A percentile compares a stretch with the other conserved stretches of the same genome.
phyloP scores from a whole-genome alignment of 495 filamentous ascomycete genomes.

The Penicillium angulare region DNA sequence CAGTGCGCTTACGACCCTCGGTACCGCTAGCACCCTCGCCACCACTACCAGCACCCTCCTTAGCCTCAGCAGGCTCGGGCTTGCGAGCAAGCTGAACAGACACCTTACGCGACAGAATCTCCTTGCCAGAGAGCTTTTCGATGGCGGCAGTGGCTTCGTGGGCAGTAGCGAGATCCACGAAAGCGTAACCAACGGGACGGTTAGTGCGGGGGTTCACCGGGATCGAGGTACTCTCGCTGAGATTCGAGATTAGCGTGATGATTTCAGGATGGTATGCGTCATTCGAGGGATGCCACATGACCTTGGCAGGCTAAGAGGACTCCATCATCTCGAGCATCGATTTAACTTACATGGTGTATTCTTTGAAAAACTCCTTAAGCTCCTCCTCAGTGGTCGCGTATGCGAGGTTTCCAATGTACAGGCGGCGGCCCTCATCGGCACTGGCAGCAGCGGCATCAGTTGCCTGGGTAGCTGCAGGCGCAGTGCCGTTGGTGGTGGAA shows the following conservation, averaged over 20 bases:
- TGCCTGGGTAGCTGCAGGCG: slow-evolving; percentile 64
- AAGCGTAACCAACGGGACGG: slow-evolving; percentile 97
- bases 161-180: slow-evolving; percentile 94
- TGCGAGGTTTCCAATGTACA: slow-evolving; percentile 99
- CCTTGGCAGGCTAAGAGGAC: not conserved
- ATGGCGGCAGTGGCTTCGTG: slow-evolving; percentile 94
- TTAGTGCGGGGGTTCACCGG: slow-evolving; percentile 98
- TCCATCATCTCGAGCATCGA: not conserved
- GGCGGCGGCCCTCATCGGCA: slow-evolving; percentile 95
- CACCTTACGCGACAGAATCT: slow-evolving; percentile 96
- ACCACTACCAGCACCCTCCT: slow-evolving; percentile 67
- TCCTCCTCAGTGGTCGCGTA: slow-evolving; percentile 99
- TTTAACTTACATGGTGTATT: slow-evolving; percentile 89
- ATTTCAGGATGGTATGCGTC: not conserved
- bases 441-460: slow-evolving; percentile 87
- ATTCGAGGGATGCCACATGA: not conserved
- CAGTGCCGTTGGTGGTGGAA: slow-evolving; percentile 77
- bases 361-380: slow-evolving; percentile 98
- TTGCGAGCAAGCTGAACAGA: slow-evolving; percentile 98
- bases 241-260: slow-evolving; percentile 14
- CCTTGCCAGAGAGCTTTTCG: slow-evolving; percentile 88
- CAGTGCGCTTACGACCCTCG: slow-evolving; percentile 76
- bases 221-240: slow-evolving; percentile 96
- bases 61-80: slow-evolving; percentile 80
- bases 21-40: slow-evolving; percentile 65